phyloP scores from a whole-genome alignment of 768 basidiomycete species.

The Rhizopogon salebrosus region DNA sequence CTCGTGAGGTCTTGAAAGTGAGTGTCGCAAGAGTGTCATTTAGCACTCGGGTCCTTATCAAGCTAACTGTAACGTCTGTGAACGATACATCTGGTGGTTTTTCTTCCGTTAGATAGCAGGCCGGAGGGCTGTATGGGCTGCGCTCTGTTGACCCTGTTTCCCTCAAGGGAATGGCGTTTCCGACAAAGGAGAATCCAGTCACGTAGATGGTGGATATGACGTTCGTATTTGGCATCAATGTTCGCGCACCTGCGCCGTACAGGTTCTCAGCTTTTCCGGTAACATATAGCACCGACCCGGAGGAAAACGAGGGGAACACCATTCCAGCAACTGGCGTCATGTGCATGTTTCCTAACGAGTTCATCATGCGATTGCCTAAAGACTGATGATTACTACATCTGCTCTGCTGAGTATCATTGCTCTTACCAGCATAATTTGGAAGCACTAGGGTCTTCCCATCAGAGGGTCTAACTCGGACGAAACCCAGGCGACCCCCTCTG shows the following conservation, averaged over 20 bases:
- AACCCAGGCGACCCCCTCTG: constrained; percentile 59
- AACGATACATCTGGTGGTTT: constrained; percentile 20
- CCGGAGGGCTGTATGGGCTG: constrained; percentile 58
- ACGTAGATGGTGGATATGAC: constrained; percentile 42
- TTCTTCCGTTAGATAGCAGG: constrained; percentile 49
- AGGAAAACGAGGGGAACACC: constrained; percentile 49
- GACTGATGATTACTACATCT: neutral
- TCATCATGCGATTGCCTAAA: constrained; percentile 58
- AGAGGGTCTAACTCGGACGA: constrained; percentile 50
- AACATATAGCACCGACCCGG: constrained; percentile 54
- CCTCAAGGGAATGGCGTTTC: constrained; percentile 50
- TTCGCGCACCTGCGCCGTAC: constrained; percentile 41
- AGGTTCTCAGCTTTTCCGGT: constrained; percentile 51
- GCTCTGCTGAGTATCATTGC: neutral
- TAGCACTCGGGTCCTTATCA: constrained; percentile 15
- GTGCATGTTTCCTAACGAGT: constrained; percentile 58
- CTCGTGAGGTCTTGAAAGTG: constrained; percentile 37
- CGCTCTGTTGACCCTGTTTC: constrained; percentile 24
- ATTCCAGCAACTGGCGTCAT: constrained; percentile 51
- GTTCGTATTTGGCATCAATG: constrained; percentile 45
- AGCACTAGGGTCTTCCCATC: constrained; percentile 51
- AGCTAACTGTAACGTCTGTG: constrained; percentile 23
- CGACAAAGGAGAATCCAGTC: constrained; percentile 49
- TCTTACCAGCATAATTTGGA: constrained; percentile 55
- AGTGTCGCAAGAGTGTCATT: constrained; percentile 46